Evolutionary conservation across 352 stramenopile genomes (phyloP).

Genomic region (Elongisporangium prolatum): DNA sequence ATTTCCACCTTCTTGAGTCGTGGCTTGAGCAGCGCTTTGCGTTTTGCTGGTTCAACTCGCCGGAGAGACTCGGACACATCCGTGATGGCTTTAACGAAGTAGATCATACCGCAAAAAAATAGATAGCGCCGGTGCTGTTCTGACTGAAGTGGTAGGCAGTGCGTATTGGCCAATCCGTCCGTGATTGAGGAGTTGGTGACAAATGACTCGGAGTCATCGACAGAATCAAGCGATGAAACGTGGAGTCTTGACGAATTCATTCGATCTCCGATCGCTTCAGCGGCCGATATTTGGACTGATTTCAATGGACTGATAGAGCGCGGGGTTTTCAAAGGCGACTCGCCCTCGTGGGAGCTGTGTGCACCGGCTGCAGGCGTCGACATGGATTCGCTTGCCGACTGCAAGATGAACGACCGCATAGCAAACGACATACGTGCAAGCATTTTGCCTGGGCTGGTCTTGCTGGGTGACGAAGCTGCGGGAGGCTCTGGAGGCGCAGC

Average conservation of each 20-base stretch:
- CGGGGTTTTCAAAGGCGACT: not conserved
- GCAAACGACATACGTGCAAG: slow-evolving; percentile 68
- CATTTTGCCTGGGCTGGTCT: slow-evolving; percentile 33
- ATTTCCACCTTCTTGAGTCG: slow-evolving; percentile 49
- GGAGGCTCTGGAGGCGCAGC: slow-evolving; percentile 46
- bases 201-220: not conserved
- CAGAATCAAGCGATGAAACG: not conserved
- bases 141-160: slow-evolving; percentile 21
- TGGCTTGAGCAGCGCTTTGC: slow-evolving; percentile 46
- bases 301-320: not conserved
- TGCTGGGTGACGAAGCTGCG: slow-evolving; percentile 26
- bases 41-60: slow-evolving; percentile 55
- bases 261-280: not conserved
- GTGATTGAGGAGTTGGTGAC: slow-evolving; percentile 22
- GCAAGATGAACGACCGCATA: slow-evolving; percentile 75
- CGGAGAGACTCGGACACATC: slow-evolving; percentile 73
- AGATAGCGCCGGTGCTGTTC: slow-evolving; percentile 48
- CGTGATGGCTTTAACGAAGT: slow-evolving; percentile 79
- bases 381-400: slow-evolving; percentile 21
- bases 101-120: slow-evolving; percentile 79
- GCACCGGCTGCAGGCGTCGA: not conserved
- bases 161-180: slow-evolving; percentile 12
- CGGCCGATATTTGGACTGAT: not conserved
- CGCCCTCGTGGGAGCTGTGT: not conserved
- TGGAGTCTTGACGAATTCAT: not conserved